phyloP scores from a whole-genome alignment of 75 land plant genomes.

The Chamaecyparis obtusa region DNA sequence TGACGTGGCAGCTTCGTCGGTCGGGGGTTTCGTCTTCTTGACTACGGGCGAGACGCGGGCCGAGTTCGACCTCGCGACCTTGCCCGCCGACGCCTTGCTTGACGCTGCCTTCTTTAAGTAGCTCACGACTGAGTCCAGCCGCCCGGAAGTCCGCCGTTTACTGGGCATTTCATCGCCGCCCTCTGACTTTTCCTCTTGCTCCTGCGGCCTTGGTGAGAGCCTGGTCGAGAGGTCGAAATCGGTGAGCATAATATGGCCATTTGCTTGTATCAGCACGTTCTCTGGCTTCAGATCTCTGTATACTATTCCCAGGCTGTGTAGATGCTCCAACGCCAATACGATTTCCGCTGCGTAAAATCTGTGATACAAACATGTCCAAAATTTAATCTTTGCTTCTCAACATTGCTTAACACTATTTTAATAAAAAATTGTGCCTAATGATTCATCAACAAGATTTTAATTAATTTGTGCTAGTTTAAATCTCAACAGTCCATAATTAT shows the following conservation, averaged over 20 bases:
- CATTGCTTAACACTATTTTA: not conserved
- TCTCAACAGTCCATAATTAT: not conserved
- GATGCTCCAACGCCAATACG: constrained; percentile 60
- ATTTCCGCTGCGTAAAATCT: constrained; percentile 84
- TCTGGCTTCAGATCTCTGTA: constrained; percentile 92
- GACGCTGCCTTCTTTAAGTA: constrained; percentile 18
- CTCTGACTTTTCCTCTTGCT: not conserved
- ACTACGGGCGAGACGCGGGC: constrained; percentile 17
- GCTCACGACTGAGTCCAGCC: constrained; percentile 18
- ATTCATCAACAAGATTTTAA: no score
- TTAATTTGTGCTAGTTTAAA: no score
- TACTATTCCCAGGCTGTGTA: constrained; percentile 59
- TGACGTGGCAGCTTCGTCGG: no score
- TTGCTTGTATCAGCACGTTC: constrained; percentile 63
- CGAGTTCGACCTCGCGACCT: constrained; percentile 12
- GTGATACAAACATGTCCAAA: not conserved
- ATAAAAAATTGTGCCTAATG: no score
- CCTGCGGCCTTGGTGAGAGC: constrained; percentile 20
- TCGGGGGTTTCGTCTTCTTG: not conserved
- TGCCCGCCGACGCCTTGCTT: not conserved
- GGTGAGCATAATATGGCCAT: constrained; percentile 77
- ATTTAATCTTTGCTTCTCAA: not conserved
- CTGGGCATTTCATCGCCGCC: not conserved
- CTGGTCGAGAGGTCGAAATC: constrained; percentile 84
- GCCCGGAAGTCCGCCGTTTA: constrained; percentile 11